These are phyloP conservation scores for Trichoderma sp. DNA, from an alignment of 2,329 filamentous ascomycete species.

Conservation along the genomic window DNA sequence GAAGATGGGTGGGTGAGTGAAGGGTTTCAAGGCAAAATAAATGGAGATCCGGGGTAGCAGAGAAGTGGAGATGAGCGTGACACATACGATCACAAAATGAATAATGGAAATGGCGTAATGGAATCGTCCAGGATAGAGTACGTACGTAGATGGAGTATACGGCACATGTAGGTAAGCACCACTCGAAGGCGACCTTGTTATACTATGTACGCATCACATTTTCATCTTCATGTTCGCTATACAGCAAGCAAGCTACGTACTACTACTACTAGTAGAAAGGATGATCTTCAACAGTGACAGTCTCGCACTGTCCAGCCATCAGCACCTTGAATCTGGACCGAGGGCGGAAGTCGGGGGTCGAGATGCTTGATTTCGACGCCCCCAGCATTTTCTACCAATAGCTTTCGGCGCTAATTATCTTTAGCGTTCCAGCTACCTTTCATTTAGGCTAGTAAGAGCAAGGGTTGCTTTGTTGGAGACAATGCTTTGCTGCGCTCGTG, in stretches of 20 bases:
- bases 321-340: neutral
- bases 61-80: conserved; percentile 11
- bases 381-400: neutral
- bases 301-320: neutral
- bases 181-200: neutral
- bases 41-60: conserved; percentile 16
- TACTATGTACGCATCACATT: neutral
- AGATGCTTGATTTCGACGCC: neutral
- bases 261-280: neutral
- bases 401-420: neutral
- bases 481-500: neutral
- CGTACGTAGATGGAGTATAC: neutral
- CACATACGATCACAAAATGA: neutral
- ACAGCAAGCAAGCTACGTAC: neutral
- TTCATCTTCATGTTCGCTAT: neutral
- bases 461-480: neutral
- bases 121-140: neutral
- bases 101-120: conserved; percentile 10
- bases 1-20: conserved; percentile 12
- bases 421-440: neutral
- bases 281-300: neutral
- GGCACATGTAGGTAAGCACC: neutral
- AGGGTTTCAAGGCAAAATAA: conserved; percentile 2
- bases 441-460: neutral
- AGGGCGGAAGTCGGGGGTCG: neutral